These are phyloP conservation scores for Xylaria palmicola DNA, from an alignment of 495 filamentous ascomycete species.

Conservation along the genomic window DNA sequence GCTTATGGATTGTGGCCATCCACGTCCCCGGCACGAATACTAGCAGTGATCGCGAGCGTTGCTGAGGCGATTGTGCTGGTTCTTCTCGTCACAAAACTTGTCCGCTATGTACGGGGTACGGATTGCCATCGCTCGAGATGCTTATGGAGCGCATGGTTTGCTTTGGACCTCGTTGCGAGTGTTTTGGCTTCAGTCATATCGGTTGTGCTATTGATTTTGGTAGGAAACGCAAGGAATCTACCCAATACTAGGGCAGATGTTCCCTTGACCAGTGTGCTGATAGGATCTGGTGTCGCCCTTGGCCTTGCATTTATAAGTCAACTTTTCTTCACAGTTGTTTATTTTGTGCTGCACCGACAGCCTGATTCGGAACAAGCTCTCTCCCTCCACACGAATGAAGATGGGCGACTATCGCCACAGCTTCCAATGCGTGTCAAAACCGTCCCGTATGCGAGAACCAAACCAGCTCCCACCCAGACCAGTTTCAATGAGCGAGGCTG, in stretches of 20 bases:
- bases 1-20: constrained; percentile 34
- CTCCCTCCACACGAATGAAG: constrained; percentile 32
- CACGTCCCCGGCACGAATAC: constrained; percentile 30
- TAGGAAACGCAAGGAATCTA: constrained; percentile 30
- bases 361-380: constrained; percentile 21
- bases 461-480: constrained; percentile 19
- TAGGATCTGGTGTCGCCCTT: constrained; percentile 41
- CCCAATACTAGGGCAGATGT: constrained; percentile 33
- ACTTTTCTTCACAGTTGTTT: constrained; percentile 39
- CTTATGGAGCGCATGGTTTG: constrained; percentile 36
- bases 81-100: constrained; percentile 26
- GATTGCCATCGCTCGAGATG: constrained; percentile 22
- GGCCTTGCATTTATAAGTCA: constrained; percentile 42
- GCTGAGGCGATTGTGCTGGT: constrained; percentile 36
- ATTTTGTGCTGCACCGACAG: constrained; percentile 33
- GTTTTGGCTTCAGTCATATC: constrained; percentile 40
- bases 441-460: constrained; percentile 46
- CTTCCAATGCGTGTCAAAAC: constrained; percentile 40
- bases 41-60: constrained; percentile 36
- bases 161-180: constrained; percentile 33
- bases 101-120: constrained; percentile 23
- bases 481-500: constrained; percentile 26
- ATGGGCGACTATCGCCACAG: constrained; percentile 20
- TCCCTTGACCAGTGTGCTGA: constrained; percentile 29
- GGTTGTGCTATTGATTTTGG: constrained; percentile 36